Evolutionary conservation across 2,329 filamentous ascomycete genomes (phyloP).

Genomic region (Fusarium secorum): DNA sequence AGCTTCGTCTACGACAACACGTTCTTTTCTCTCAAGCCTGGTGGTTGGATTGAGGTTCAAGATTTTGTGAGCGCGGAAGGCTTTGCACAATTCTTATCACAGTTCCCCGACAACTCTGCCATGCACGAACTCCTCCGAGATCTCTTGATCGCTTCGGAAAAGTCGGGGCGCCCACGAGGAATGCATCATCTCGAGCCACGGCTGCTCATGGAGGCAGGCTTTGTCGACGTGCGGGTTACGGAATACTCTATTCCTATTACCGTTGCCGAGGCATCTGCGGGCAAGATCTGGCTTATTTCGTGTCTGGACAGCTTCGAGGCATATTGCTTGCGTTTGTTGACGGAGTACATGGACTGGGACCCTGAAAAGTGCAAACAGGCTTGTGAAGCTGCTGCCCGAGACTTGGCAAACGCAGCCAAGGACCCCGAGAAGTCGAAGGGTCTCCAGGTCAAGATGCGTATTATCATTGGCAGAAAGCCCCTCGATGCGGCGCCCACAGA

Average conservation of each 20-base stretch:
- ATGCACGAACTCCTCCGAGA: constrained; percentile 54
- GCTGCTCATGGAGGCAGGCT: constrained; percentile 57
- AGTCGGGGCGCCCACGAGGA: constrained; percentile 56
- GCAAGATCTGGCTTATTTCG: constrained; percentile 63
- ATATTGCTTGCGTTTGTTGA: constrained; percentile 58
- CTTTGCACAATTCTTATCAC: constrained; percentile 42
- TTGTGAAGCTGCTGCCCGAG: constrained; percentile 57
- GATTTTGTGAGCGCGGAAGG: constrained; percentile 60
- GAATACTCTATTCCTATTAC: constrained; percentile 60
- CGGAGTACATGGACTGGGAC: constrained; percentile 61
- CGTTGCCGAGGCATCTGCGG: constrained; percentile 54
- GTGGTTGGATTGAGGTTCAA: constrained; percentile 64
- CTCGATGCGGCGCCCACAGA: constrained; percentile 38
- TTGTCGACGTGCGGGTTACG: constrained; percentile 58
- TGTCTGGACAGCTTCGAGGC: constrained; percentile 61
- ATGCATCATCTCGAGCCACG: constrained; percentile 56
- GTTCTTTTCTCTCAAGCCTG: constrained; percentile 62
- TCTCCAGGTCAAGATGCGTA: constrained; percentile 57
- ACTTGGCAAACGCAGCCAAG: constrained; percentile 58
- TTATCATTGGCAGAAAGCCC: constrained; percentile 61
- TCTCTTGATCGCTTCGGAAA: constrained; percentile 52
- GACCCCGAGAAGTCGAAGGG: constrained; percentile 53
- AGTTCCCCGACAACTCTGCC: constrained; percentile 55
- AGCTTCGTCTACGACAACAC: constrained; percentile 61
- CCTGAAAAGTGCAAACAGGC: constrained; percentile 56